A percentile compares a stretch with the other conserved stretches of the same genome.
Conservation (phyloP, 2,329 filamentous ascomycete species). For the Ascochyta viciae-villosae region DNA sequence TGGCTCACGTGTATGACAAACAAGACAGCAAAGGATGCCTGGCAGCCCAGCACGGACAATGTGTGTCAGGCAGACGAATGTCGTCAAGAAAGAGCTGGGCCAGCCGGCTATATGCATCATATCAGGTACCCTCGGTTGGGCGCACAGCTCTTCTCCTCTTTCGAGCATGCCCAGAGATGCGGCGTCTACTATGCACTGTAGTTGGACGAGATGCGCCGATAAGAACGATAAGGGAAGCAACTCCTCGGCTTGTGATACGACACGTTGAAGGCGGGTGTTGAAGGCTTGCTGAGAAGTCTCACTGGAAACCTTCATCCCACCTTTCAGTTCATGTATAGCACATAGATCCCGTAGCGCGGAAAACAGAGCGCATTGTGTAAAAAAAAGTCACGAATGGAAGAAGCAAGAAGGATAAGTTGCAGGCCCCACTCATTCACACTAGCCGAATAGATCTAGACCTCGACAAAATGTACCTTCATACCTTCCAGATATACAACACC, state of each 20-base stretch:
- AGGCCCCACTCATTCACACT: conserved; percentile 18
- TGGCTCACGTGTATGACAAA: background rate
- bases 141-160: conserved; percentile 10
- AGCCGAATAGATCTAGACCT: conserved; percentile 14
- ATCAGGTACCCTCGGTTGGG: conserved; percentile 14
- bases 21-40: background rate
- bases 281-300: background rate
- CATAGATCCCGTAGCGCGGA: no score
- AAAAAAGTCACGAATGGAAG: background rate
- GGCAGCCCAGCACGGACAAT: no score
- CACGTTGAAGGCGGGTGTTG: background rate
- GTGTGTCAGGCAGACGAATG: background rate
- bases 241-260: background rate
- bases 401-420: background rate
- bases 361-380: background rate
- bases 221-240: conserved; percentile 21
- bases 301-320: background rate
- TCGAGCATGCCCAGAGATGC: conserved; percentile 23
- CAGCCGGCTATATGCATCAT: conserved; percentile 4
- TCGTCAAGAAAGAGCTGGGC: background rate
- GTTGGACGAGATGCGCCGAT: conserved; percentile 15
- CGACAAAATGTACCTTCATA: conserved; percentile 11
- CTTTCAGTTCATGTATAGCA: background rate
- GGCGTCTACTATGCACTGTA: conserved; percentile 31
- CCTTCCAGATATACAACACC: conserved; percentile 2